Evolutionary conservation across 2,329 filamentous ascomycete species (phyloP).

Genomic region (Fusarium secorum): DNA sequence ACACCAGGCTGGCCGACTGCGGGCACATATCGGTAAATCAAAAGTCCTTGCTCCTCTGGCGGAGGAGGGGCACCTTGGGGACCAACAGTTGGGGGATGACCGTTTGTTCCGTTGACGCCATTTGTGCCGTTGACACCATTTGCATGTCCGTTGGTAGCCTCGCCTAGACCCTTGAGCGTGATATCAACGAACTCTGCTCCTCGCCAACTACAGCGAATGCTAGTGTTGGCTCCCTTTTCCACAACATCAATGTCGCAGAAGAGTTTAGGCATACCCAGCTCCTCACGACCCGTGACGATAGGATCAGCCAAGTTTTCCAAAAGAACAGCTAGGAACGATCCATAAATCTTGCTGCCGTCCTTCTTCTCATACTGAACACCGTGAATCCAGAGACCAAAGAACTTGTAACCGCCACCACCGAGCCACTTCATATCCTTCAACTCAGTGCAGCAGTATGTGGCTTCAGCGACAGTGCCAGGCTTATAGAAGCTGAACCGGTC

Average conservation of each 20-base stretch:
- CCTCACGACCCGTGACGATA: slow-evolving; percentile 66
- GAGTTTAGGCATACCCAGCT: slow-evolving; percentile 69
- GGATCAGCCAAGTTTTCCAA: slow-evolving; percentile 68
- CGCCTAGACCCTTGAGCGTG: not conserved
- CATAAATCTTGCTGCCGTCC: slow-evolving; percentile 56
- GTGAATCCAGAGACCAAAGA: slow-evolving; percentile 68
- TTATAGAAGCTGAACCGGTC: slow-evolving; percentile 51
- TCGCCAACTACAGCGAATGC: slow-evolving; percentile 20
- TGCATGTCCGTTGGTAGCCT: not conserved
- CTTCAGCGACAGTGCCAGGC: slow-evolving; percentile 54
- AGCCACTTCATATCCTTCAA: slow-evolving; percentile 66
- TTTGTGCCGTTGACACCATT: not conserved
- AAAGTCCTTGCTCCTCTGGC: slow-evolving; percentile 25
- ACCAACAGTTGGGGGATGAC: not conserved
- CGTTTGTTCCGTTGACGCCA: not conserved
- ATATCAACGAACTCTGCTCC: slow-evolving; percentile 20
- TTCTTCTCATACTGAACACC: slow-evolving; percentile 64
- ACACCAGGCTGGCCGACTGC: slow-evolving; percentile 4
- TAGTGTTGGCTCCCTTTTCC: not conserved
- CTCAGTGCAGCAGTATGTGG: slow-evolving; percentile 53
- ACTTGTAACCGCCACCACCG: slow-evolving; percentile 64
- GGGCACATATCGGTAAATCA: slow-evolving; percentile 14
- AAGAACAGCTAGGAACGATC: slow-evolving; percentile 64
- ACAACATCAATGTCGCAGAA: slow-evolving; percentile 59
- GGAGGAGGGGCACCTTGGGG: not conserved